phyloP scores from a whole-genome alignment of 129 eudicot species.

The Chrysanthemum makinoi region DNA sequence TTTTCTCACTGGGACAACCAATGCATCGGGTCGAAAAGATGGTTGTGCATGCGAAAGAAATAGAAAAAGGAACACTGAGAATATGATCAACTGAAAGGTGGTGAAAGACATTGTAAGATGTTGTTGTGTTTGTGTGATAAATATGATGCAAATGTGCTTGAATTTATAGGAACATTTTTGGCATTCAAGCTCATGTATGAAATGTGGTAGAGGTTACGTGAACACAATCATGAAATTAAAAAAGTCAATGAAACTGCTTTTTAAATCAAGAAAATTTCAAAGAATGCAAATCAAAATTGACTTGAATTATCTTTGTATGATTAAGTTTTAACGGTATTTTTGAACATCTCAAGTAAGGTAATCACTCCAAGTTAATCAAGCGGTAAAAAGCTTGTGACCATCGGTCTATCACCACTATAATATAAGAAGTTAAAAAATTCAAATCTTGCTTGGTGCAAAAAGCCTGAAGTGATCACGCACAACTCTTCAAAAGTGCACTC shows the following conservation, averaged over 20 bases:
- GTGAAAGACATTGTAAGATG: slow-evolving; percentile 28
- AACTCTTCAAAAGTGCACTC: too few relatives aligned
- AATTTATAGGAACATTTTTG: slow-evolving; percentile 17
- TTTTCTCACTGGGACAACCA: slow-evolving; percentile 58
- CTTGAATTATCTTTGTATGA: slow-evolving; percentile 10
- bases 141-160: not conserved
- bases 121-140: not conserved
- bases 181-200: slow-evolving; percentile 12
- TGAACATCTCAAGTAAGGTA: too few relatives aligned
- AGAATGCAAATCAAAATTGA: slow-evolving; percentile 19
- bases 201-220: slow-evolving; percentile 23
- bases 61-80: slow-evolving; percentile 19
- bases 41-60: slow-evolving; percentile 37
- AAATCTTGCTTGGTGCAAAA: too few relatives aligned
- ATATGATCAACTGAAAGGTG: not conserved
- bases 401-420: too few relatives aligned
- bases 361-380: not conserved
- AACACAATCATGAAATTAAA: slow-evolving; percentile 18
- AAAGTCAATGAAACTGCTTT: not conserved
- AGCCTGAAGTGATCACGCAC: too few relatives aligned
- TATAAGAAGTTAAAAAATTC: too few relatives aligned
- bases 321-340: not conserved
- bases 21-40: slow-evolving; percentile 56
- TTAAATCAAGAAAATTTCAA: not conserved
- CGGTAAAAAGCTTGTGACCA: too few relatives aligned